Conservation (phyloP, 2,329 filamentous ascomycete species). For the Huntiella savannae region DNA sequence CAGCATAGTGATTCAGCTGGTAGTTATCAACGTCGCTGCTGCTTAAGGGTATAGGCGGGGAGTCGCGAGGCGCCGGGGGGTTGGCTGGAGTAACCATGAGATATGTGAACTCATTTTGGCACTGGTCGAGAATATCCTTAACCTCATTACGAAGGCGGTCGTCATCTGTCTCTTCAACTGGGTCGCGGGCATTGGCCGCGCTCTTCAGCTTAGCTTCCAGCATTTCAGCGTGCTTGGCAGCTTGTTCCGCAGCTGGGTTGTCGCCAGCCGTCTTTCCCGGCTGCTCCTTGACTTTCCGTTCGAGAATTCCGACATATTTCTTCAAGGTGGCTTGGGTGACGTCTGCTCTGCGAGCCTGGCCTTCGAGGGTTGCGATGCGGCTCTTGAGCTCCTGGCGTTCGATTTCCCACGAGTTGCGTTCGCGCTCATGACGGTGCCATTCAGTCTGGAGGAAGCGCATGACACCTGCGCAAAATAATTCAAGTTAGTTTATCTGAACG, state of each 20-base stretch:
- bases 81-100: constrained; percentile 50
- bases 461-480: constrained; percentile 40
- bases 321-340: constrained; percentile 75
- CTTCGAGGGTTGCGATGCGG: constrained; percentile 84
- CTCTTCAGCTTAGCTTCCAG: constrained; percentile 38
- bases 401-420: constrained; percentile 97
- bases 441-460: constrained; percentile 99
- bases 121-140: constrained; percentile 43
- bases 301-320: constrained; percentile 77
- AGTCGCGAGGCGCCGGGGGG: constrained; percentile 44
- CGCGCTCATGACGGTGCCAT: constrained; percentile 96
- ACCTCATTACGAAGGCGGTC: constrained; percentile 33
- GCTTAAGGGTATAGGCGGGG: constrained; percentile 29
- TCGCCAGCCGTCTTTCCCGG: constrained; percentile 38
- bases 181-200: constrained; percentile 15
- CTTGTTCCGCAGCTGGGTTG: constrained; percentile 30
- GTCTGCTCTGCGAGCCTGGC: constrained; percentile 70
- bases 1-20: constrained; percentile 21
- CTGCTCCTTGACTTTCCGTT: constrained; percentile 73
- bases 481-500: constrained; percentile 1
- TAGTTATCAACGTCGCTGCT: constrained; percentile 22
- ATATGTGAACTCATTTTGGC: constrained; percentile 47
- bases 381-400: constrained; percentile 98
- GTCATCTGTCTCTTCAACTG: constrained; percentile 25
- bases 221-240: constrained; percentile 26